phyloP scores from a whole-genome alignment of 257 asterid species.

The Craterostigma plantagineum region DNA sequence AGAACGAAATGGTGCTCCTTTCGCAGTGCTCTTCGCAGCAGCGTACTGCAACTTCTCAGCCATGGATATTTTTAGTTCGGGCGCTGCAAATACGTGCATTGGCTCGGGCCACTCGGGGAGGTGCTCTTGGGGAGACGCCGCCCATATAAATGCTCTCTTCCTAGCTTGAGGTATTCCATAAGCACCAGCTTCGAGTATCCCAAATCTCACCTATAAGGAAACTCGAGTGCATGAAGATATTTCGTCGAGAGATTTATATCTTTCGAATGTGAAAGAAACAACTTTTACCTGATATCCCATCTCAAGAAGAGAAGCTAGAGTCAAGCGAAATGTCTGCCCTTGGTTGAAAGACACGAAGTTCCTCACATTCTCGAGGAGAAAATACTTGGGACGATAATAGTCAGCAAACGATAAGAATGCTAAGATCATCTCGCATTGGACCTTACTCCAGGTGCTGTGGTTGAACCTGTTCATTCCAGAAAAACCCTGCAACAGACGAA shows the following conservation, averaged over 20 bases:
- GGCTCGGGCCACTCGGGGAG: constrained; percentile 99
- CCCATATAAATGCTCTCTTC: constrained; percentile 97
- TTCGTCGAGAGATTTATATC: too few species aligned
- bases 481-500: constrained; percentile 48
- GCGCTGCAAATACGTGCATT: constrained; percentile 83
- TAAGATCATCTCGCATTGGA: constrained; percentile 93
- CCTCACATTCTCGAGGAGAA: constrained; percentile 90
- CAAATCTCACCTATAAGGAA: constrained; percentile 44
- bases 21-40: constrained; percentile 71
- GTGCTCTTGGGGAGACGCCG: constrained; percentile 74
- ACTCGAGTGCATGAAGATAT: constrained; percentile 3
- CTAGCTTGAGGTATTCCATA: constrained; percentile 92
- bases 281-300: constrained; percentile 87
- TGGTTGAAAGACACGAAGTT: constrained; percentile 89
- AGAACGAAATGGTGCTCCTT: constrained; percentile 89
- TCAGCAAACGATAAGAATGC: constrained; percentile 90
- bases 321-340: constrained; percentile 84
- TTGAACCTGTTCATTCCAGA: constrained; percentile 95
- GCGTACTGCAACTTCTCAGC: constrained; percentile 39
- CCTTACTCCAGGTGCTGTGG: constrained; percentile 94
- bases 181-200: constrained; percentile 94
- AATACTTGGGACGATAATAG: constrained; percentile 75
- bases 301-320: constrained; percentile 86
- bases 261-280: too few species aligned
- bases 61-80: constrained; percentile 58